phyloP scores from a whole-genome alignment of 2,329 filamentous ascomycete species.

The Ciborinia camelliae region DNA sequence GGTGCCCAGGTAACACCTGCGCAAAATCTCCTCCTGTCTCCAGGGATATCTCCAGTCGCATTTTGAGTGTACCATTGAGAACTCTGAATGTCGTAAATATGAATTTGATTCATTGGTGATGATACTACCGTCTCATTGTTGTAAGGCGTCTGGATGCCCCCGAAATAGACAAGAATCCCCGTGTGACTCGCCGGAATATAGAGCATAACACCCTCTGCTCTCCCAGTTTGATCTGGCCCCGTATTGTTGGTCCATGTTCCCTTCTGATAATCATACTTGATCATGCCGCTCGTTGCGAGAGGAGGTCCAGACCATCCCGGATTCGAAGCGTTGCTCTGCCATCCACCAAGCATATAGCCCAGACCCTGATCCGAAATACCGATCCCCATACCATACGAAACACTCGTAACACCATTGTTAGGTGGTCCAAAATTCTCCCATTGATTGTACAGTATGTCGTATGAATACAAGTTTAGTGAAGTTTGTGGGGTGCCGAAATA shows the following conservation, averaged over 20 bases:
- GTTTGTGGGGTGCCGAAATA: conserved; percentile 45
- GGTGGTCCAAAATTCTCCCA: conserved; percentile 50
- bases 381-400: conserved; percentile 56
- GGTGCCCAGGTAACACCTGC: conserved; percentile 57
- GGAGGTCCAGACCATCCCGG: conserved; percentile 49
- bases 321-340: conserved; percentile 53
- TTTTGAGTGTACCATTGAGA: conserved; percentile 59
- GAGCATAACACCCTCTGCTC: conserved; percentile 58
- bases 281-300: conserved; percentile 49
- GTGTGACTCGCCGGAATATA: conserved; percentile 58
- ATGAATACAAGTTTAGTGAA: conserved; percentile 51
- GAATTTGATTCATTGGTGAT: conserved; percentile 49
- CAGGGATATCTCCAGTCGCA: conserved; percentile 52
- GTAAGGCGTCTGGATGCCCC: conserved; percentile 50
- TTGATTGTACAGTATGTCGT: conserved; percentile 53
- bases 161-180: conserved; percentile 60
- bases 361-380: conserved; percentile 52
- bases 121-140: conserved; percentile 44
- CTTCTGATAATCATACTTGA: conserved; percentile 54
- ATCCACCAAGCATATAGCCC: conserved; percentile 62
- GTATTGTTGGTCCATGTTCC: conserved; percentile 52
- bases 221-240: conserved; percentile 50
- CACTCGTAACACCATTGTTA: conserved; percentile 42
- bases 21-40: conserved; percentile 55
- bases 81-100: conserved; percentile 58